phyloP scores from a whole-genome alignment of 2,329 filamentous ascomycete genomes.

The Sclerotinia glacialis region DNA sequence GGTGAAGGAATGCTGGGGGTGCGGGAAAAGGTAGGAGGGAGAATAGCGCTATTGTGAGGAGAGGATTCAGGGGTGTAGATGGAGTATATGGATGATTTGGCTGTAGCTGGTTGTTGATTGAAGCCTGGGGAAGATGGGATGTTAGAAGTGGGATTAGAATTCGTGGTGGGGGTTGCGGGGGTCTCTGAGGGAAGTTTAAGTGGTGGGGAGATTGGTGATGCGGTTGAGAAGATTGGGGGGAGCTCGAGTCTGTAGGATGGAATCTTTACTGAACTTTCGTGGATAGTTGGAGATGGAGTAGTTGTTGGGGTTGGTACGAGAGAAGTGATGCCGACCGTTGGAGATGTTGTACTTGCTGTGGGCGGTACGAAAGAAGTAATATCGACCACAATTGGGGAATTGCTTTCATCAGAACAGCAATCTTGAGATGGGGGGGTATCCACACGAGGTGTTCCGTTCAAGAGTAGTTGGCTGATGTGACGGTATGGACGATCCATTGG shows the following conservation, averaged over 20 bases:
- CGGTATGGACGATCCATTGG: conserved; percentile 19
- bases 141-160: background rate
- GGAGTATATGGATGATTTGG: background rate
- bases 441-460: background rate
- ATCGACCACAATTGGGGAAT: background rate
- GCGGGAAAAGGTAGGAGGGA: background rate
- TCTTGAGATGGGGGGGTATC: background rate
- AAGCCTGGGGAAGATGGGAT: background rate
- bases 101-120: background rate
- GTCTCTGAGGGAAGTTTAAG: background rate
- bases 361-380: background rate
- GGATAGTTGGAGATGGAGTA: too few species aligned
- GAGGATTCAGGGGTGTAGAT: background rate
- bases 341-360: background rate
- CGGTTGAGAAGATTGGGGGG: conserved; percentile 3
- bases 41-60: background rate
- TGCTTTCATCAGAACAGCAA: background rate
- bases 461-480: conserved; percentile 2
- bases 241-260: background rate
- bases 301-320: background rate
- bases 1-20: background rate
- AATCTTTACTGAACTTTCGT: background rate
- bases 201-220: background rate
- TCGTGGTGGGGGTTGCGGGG: background rate
- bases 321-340: background rate